Evolutionary conservation across 371 early-diverging fungal species (phyloP).

Genomic region (Apophysomyces elegans): DNA sequence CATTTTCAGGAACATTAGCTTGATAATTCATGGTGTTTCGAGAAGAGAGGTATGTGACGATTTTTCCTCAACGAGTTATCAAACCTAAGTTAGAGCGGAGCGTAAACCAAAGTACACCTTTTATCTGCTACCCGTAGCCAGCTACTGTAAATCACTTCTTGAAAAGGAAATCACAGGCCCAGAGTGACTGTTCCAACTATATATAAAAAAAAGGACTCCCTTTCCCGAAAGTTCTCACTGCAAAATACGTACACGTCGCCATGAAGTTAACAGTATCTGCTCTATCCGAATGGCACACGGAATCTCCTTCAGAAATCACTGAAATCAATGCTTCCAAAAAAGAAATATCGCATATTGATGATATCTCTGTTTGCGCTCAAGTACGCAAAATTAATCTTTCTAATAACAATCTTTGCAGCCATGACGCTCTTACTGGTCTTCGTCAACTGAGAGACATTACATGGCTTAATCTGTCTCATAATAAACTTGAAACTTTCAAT

Average conservation of each 20-base stretch:
- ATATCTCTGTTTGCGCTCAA: conserved; percentile 67
- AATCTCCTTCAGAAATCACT: conserved; percentile 48
- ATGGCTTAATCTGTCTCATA: conserved; percentile 68
- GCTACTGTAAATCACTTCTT: too few species aligned
- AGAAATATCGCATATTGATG: conserved; percentile 67
- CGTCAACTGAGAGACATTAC: conserved; percentile 60
- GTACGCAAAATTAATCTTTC: conserved; percentile 74
- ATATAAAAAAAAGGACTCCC: not conserved
- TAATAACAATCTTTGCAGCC: conserved; percentile 62
- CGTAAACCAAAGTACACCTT: too few species aligned
- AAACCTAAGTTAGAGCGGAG: too few species aligned
- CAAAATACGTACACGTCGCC: not conserved
- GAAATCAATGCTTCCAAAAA: conserved; percentile 57
- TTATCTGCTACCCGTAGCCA: too few species aligned
- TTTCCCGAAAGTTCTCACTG: not conserved
- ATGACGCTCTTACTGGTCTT: conserved; percentile 60
- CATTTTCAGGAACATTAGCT: too few species aligned
- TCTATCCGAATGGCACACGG: conserved; percentile 39
- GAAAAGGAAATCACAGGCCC: too few species aligned
- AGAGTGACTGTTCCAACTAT: too few species aligned
- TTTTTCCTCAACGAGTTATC: too few species aligned
- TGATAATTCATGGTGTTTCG: too few species aligned
- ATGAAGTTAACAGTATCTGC: conserved; percentile 64
- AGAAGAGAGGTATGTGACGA: too few species aligned
- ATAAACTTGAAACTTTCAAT: conserved; percentile 64